Evolutionary conservation across 2,329 filamentous ascomycete genomes (phyloP).

Genomic region (Ciborinia camelliae): DNA sequence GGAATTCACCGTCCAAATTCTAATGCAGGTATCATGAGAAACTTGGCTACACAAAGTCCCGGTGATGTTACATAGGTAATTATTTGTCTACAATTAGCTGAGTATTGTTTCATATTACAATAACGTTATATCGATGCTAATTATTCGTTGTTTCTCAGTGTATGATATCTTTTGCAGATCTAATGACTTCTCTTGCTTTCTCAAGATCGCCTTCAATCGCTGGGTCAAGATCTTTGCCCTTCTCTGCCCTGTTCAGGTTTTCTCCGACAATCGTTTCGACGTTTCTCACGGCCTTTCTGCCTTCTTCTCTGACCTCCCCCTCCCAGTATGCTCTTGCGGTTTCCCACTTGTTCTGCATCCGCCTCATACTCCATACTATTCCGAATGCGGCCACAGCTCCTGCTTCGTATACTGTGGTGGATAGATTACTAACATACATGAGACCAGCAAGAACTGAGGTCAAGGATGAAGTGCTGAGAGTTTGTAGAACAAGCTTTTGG

Average conservation of each 20-base stretch:
- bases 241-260: conserved; percentile 16
- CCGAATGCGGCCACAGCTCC: conserved; percentile 60
- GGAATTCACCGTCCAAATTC: background rate
- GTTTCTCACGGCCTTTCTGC: conserved; percentile 57
- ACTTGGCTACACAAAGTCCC: background rate
- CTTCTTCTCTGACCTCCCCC: conserved; percentile 63
- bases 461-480: conserved; percentile 64
- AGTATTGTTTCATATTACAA: conserved; percentile 17
- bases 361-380: conserved; percentile 54
- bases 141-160: conserved; percentile 9
- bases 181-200: conserved; percentile 13
- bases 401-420: conserved; percentile 56
- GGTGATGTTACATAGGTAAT: conserved; percentile 4
- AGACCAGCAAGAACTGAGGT: conserved; percentile 53
- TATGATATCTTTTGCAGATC: conserved; percentile 15
- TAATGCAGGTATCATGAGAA: background rate
- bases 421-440: conserved; percentile 54
- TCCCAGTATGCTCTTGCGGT: conserved; percentile 59
- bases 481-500: conserved; percentile 71
- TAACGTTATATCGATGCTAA: conserved; percentile 18
- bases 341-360: conserved; percentile 63
- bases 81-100: background rate
- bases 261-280: conserved; percentile 51
- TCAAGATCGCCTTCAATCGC: conserved; percentile 10
- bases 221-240: conserved; percentile 9